Evolutionary conservation across 2,329 filamentous ascomycete species (phyloP), one percentile per base, ranked within the genome.

Genomic region (Penicillium sp.): DNA sequence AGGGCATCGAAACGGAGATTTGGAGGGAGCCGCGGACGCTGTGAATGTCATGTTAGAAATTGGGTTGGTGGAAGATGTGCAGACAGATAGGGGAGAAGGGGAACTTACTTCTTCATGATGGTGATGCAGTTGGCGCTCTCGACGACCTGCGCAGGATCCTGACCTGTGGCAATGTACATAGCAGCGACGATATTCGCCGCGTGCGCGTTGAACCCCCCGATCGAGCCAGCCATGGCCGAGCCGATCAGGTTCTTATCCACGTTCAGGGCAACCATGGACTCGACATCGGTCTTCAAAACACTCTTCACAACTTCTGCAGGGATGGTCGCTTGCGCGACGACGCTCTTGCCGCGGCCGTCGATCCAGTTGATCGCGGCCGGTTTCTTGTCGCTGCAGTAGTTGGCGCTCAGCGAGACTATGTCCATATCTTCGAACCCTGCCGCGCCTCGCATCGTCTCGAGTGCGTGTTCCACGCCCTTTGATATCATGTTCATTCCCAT

Each of bases 401-500:
- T 99, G 60, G 94, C 95, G 46, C 93, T 97, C 1, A 99, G 88
- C 2, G 95, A 93, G 64, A 99, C 88, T 69, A 96, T 96, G 46
- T 87, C 82, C 95, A 99, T 99, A 74, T 99, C 95, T 3, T 95
- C 91, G 73, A 99, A 99, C 44, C 94, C 93, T 68, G 97, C 93
- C 68, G 97, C 93, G 46, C 82, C 90, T 11, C 87, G 83, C 95
- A 99, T 99, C 70, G 97, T 87, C 57, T 86, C 85, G 13, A 99
- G 86, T 3, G 95, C 93, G 76, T 97, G 90, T 82, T 99, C 95
- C 44, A 97, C 94, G 75, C 95, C 95, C 85, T 99, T 99, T 67
- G 93, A 97, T 67, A 99, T 99, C 95, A 99, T 99, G 85, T 99
- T 99, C 95, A 99, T 99, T 66, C 95, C 95, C 95, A 99, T 99